These are phyloP conservation scores for Hemileccinum hortonii DNA, from an alignment of 1,284 basidiomycete species.

Conservation along the genomic window DNA sequence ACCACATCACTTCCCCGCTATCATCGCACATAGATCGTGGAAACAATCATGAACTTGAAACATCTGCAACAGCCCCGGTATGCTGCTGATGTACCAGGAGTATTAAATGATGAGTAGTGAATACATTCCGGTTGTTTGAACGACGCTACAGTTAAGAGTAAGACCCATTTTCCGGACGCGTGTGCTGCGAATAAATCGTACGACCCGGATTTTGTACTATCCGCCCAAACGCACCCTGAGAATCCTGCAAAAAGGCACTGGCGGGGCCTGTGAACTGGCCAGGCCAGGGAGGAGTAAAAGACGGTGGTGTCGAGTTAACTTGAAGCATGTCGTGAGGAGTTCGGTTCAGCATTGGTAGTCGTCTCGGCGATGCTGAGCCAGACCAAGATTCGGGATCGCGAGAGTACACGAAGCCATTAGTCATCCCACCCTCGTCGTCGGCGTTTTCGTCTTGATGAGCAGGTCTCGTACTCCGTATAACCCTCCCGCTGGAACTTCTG, in stretches of 20 bases:
- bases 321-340: slow-evolving; percentile 28
- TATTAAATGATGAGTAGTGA: slow-evolving; percentile 25
- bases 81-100: slow-evolving; percentile 1
- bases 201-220: slow-evolving; percentile 48
- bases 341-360: slow-evolving; percentile 14
- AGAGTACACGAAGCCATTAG: slow-evolving; percentile 25
- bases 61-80: slow-evolving; percentile 2
- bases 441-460: slow-evolving; percentile 28
- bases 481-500: slow-evolving; percentile 36
- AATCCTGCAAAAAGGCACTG: slow-evolving; percentile 44
- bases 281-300: slow-evolving; percentile 36
- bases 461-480: slow-evolving; percentile 34
- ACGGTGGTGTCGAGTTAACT: slow-evolving; percentile 26
- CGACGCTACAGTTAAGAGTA: slow-evolving; percentile 22
- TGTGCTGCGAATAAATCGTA: slow-evolving; percentile 56
- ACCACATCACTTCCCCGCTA: not conserved
- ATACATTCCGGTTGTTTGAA: slow-evolving; percentile 19
- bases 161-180: slow-evolving; percentile 33
- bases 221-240: slow-evolving; percentile 32
- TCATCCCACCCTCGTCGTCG: slow-evolving; percentile 16
- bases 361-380: slow-evolving; percentile 28
- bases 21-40: not conserved
- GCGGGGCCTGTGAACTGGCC: slow-evolving; percentile 46
- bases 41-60: not conserved
- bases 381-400: slow-evolving; percentile 29